Evolutionary conservation across 2,329 filamentous ascomycete species (phyloP).

Genomic region (Penicillium sp.): DNA sequence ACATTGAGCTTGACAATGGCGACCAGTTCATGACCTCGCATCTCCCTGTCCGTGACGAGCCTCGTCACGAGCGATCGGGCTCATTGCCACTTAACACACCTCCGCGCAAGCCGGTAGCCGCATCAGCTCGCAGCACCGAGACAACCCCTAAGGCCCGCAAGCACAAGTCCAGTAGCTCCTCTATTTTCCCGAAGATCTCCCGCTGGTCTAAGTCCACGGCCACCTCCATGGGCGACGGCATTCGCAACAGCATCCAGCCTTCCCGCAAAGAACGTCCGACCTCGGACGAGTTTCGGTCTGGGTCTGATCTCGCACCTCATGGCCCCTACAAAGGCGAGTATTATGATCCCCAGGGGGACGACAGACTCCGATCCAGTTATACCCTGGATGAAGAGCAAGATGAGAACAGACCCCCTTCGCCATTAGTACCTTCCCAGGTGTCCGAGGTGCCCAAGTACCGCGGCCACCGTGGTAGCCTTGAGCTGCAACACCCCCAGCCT

Average conservation of each 20-base stretch:
- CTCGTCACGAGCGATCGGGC: conserved; percentile 40
- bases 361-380: conserved; percentile 44
- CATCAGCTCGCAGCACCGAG: conserved; percentile 64
- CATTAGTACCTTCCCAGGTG: conserved; percentile 59
- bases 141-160: conserved; percentile 78
- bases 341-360: conserved; percentile 48
- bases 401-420: conserved; percentile 55
- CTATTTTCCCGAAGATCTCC: conserved; percentile 86
- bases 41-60: conserved; percentile 57
- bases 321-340: conserved; percentile 55
- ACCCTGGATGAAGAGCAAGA: conserved; percentile 42
- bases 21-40: conserved; percentile 54
- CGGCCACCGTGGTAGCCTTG: conserved; percentile 62
- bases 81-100: conserved; percentile 48
- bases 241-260: conserved; percentile 60
- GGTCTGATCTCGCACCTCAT: conserved; percentile 65
- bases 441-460: conserved; percentile 62
- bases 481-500: conserved; percentile 64
- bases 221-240: conserved; percentile 77
- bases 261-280: conserved; percentile 61
- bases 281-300: conserved; percentile 69
- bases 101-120: conserved; percentile 42
- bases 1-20: conserved; percentile 52
- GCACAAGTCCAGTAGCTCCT: conserved; percentile 81
- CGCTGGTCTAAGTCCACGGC: conserved; percentile 96